Evolutionary conservation across 805 yeast species (phyloP).

Genomic region (Naumovozyma dairenensis): DNA sequence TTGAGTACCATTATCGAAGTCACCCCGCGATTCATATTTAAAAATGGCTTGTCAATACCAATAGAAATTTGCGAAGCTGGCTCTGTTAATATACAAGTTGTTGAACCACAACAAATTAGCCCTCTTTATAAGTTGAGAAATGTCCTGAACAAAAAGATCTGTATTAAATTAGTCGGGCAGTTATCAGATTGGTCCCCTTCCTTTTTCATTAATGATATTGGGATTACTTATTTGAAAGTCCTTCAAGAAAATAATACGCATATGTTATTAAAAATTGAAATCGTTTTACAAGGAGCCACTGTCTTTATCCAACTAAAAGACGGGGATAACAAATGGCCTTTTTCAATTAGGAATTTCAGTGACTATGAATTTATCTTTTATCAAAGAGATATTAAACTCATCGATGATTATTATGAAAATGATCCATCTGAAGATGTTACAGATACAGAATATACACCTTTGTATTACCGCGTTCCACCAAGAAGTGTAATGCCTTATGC

Average conservation of each 20-base stretch:
- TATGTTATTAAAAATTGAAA: conserved; percentile 58
- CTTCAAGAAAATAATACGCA: conserved; percentile 57
- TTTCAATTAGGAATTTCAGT: conserved; percentile 80
- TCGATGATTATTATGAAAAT: conserved; percentile 42
- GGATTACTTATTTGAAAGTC: conserved; percentile 67
- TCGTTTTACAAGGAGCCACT: conserved; percentile 71
- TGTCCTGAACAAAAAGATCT: conserved; percentile 47
- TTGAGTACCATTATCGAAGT: conserved; percentile 68
- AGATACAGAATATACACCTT: conserved; percentile 59
- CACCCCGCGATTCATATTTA: conserved; percentile 72
- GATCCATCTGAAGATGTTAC: conserved; percentile 45
- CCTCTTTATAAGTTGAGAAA: conserved; percentile 57
- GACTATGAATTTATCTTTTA: conserved; percentile 77
- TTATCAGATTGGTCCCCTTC: conserved; percentile 78
- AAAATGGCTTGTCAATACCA: conserved; percentile 48
- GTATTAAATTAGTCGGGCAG: conserved; percentile 47
- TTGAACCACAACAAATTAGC: conserved; percentile 37
- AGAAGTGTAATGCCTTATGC: conserved; percentile 96
- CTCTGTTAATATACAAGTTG: conserved; percentile 38
- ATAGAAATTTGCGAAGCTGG: conserved; percentile 63
- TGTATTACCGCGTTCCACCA: conserved; percentile 74
- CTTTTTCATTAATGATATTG: conserved; percentile 73
- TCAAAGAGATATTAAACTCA: conserved; percentile 64
- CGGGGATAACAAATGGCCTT: conserved; percentile 85
- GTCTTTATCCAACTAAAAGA: conserved; percentile 65